These are phyloP conservation scores for Chenopodium formosanum DNA, from an alignment of 148 eudicot genomes.

Conservation along the genomic window DNA sequence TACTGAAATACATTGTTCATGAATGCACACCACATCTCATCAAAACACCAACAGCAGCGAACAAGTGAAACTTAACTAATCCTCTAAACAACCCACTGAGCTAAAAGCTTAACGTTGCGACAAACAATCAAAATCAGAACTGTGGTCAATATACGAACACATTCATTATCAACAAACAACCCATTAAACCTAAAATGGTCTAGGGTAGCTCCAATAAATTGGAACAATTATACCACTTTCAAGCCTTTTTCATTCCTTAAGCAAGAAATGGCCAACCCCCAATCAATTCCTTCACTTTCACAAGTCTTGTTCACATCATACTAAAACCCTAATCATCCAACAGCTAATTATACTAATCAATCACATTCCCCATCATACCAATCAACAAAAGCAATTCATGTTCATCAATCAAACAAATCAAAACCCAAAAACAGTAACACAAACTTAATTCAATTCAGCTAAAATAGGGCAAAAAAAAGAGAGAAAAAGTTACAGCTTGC, in stretches of 20 bases:
- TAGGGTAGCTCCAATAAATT: not conserved
- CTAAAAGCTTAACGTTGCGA: not conserved
- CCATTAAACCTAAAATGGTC: not conserved
- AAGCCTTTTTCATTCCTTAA: not conserved
- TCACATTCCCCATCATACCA: not conserved
- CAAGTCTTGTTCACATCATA: not conserved
- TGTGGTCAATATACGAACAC: not conserved
- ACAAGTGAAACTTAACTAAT: not conserved
- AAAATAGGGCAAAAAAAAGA: not conserved
- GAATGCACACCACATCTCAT: not conserved
- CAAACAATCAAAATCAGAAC: not conserved
- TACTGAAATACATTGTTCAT: not conserved
- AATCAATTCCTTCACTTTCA: not conserved
- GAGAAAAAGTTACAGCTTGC: conserved; percentile 50
- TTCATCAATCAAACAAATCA: conserved; percentile 15
- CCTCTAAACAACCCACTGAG: not conserved
- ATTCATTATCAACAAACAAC: not conserved
- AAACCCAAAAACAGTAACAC: not conserved
- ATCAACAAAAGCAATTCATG: not conserved
- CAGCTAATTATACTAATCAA: not conserved
- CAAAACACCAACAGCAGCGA: not conserved
- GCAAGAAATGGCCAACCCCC: not conserved
- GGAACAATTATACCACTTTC: not conserved
- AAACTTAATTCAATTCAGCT: not conserved
- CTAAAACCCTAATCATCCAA: not conserved